Conservation (phyloP, 345 rosid genomes). For the Moringa oleifera region DNA sequence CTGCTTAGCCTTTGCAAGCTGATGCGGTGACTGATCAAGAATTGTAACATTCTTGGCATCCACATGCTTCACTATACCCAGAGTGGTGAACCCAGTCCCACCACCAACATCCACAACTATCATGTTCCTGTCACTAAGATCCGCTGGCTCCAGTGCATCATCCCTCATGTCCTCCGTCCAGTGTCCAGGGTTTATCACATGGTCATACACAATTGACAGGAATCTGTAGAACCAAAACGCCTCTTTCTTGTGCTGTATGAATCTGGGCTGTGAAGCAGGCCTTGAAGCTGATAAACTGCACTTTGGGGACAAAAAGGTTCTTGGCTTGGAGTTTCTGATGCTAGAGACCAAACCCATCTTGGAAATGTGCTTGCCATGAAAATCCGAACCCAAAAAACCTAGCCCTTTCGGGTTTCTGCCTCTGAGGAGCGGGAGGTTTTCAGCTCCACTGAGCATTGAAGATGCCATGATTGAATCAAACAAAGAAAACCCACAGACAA, state of each 20-base stretch:
- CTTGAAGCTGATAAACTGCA: slow-evolving; percentile 74
- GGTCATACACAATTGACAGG: slow-evolving; percentile 91
- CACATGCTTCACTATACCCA: slow-evolving; percentile 92
- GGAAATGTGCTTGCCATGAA: slow-evolving; percentile 33
- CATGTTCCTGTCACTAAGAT: slow-evolving; percentile 62
- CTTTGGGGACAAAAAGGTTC: slow-evolving; percentile 31
- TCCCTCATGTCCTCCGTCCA: slow-evolving; percentile 99
- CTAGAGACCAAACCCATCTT: slow-evolving; percentile 26
- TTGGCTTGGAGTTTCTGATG: slow-evolving; percentile 22
- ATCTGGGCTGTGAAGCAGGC: slow-evolving; percentile 92
- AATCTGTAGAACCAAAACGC: slow-evolving; percentile 99
- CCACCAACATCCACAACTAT: slow-evolving; percentile 98
- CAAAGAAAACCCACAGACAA: slow-evolving; percentile 8
- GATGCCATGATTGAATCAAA: slow-evolving; percentile 47
- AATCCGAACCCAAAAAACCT: slow-evolving; percentile 36
- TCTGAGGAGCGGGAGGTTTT: slow-evolving; percentile 34
- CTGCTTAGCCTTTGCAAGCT: slow-evolving; percentile 91
- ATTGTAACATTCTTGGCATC: slow-evolving; percentile 95
- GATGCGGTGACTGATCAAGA: slow-evolving; percentile 98
- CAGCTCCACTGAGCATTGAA: slow-evolving; percentile 64
- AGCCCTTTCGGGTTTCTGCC: slow-evolving; percentile 34
- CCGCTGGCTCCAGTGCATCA: slow-evolving; percentile 96
- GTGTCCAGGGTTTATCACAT: slow-evolving; percentile 82
- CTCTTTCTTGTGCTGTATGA: slow-evolving; percentile 96
- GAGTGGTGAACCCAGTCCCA: slow-evolving; percentile 95